Base-by-base conservation (phyloP, 2,329 filamentous ascomycete genomes). In the Chrysoporthe puriensis region DNA sequence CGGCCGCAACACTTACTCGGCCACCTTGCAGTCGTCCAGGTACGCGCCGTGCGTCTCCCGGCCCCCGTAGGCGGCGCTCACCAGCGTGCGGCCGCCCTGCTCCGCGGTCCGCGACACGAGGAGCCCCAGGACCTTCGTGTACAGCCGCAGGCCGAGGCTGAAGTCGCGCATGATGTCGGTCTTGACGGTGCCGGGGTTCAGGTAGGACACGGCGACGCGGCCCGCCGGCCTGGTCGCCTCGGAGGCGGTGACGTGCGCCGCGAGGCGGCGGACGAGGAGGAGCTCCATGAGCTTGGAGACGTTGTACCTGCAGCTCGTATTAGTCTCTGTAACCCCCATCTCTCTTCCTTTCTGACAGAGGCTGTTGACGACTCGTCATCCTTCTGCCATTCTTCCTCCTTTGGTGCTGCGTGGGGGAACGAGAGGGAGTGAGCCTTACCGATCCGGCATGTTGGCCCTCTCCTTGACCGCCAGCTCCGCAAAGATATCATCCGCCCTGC, bases 71-170 rank as follows among this genome's bases (percentile, higher is more conserved):
- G 77, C 62, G 0, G 72, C 77, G 52, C 75, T 61, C 0, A 79
- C 74, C 2, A 80, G 70, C 1, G 72, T 72, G 0, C 78, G 74
- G 40, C 76, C 76, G 0, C 85, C 85, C 61, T 80, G 79, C 71
- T 86, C 85, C 0, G 81, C 77, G 0, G 77, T 78, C 1, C 83
- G 77, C 0, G 80, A 84, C 13, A 84, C 40, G 13, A 81, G 32
- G 26, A 50, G 62, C 3, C 70, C 67, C 21, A 72, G 70, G 1
- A 67, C 26, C 3, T 40, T 26, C 9, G 67, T n/a, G 1, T 52
- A 40, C 2, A 61, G 44, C 16, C 34, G 16, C 9, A 66, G 50
- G 6, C 64, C 44, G 14, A n/a, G 54, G 9, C 48, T 14, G n/a
- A 16, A 4, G 3, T 42, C 36, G 70, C 70, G 36, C 66, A 57